Base-by-base conservation (phyloP, 2,329 filamentous ascomycete species). In the Pyricularia sp. region DNA sequence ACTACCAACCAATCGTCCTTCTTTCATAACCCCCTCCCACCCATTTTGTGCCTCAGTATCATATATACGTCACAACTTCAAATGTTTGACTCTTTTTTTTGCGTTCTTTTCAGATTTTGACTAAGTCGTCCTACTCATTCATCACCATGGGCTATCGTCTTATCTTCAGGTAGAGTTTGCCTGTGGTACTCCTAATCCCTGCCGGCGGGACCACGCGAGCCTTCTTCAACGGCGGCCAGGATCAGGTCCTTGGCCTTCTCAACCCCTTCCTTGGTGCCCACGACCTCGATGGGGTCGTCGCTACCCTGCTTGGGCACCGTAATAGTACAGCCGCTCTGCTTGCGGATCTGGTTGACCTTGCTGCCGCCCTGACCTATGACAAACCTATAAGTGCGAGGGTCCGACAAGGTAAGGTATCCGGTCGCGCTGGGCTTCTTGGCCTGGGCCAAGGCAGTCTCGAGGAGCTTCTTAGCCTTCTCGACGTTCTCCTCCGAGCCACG, bases 321-420 rank as follows among this genome's bases (percentile, higher is more conserved):
- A 74, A 99, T 96, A 78, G 89, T 92, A 77, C 93, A 97, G 65
- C 90, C 90, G 63, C 92, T 97, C 80, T 94, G 87, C 79, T 91
- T 91, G 70, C 94, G 87, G 74, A 99, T 97, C 57, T 86, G 80
- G 77, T 97, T 97, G 75, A 99, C 96, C 76, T 93, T 93, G 75
- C 86, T 89, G 66, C 94, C 94, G 66, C 89, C 90, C 68, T 88
- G 87, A 4, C 94, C 94, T 70, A 99, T 92, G 62, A 99, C 90
- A 68, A 89, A 89, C 67, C 93, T 86, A 81, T 97, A 96, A 61
- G 91, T 91, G 70, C 85, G 86, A 12, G 94, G 91, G 73, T 99
- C 93, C 0, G 93, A 90, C 53, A 99, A 83, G 68, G 94, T 88
- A 44, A 99, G 84, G 75, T 96, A 97, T 5, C 94, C 94, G 0